Evolutionary conservation across 805 yeast genomes (phyloP), one percentile per base, ranked within the genome.

Genomic region (Kodamaea neixiangensis): DNA sequence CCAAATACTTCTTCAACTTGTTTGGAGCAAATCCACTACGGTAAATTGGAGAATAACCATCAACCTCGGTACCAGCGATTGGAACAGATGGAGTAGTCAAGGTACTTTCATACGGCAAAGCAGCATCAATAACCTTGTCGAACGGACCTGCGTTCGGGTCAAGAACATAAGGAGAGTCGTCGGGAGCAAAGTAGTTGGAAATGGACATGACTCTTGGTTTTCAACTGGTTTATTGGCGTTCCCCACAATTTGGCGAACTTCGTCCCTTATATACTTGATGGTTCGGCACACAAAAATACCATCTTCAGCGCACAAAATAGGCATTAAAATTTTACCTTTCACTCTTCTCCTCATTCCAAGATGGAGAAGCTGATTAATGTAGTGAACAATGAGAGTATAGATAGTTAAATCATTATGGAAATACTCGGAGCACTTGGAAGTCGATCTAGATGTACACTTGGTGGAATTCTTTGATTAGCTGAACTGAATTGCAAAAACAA

Each of bases 1-100:
- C 18, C 54, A 64, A 17, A 44, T 53, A 34, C 54, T 40, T 53
- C 54, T 61, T 73, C 58, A 65, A 44, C 17, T 52, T 55, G n/a
- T 53, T 48, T 11, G 64, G 63, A 17, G 56, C 56, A 15, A 65
- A 63, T 13, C 46, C 48, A 54, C 66, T 69, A 41, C 75, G 57
- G 58, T 67, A 72, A 38, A 71, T 60, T 3, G 62, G 55, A 2
- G 72, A 66, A 50, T 41, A 62, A 1, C 72, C 75, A 0, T 57
- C 56, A 35, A 50, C 54, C 13, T 50, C 58, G 14, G 54, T 46
- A 9, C 60, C 63, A 1, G 63, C 58, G 3, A 64, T 45, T 1
- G 61, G 54, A 6, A 50, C 53, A 7, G 55, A 51, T 7, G 31
- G 13, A 5, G 49, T 25, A n/a, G 39, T 41, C 21, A 39, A 44